Base-by-base conservation (phyloP, 345 rosid species). In the Eucalyptus marginata region DNA sequence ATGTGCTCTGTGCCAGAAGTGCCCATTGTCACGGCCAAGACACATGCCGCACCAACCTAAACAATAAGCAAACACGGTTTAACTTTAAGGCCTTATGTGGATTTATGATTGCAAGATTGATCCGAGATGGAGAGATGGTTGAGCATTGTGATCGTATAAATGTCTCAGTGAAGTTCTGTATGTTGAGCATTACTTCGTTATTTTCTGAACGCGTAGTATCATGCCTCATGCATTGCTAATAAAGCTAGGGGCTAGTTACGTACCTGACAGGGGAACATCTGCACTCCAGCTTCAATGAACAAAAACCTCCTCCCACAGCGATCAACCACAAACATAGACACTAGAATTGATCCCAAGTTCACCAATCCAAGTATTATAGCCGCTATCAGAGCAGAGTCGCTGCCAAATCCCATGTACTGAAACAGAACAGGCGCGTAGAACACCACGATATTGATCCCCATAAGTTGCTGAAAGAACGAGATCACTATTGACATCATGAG, bases 401-500 rank as follows among this genome's bases (percentile, higher is more conserved):
- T 94, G 49, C 98, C 97, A 46, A 96, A 95, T 9, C 98, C 97
- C 27, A 96, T 93, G 8, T 99, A 93, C 80, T 95, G 94, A 90
- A 96, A 96, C 8, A 96, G 89, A 47, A 93, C 94, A 13, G 99
- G 99, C 2, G 97, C 99, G 24, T 95, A 97, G 87, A 97, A 97
- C 17, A 95, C 99, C 52, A 96, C 93, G 33, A 96, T 90, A 88
- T 93, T 95, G 46, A 96, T 95, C 84, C 98, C 99, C 1, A 96
- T 97, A 13, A 97, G 87, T 90, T 96, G 97, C 85, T 95, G 97
- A 47, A 97, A 97, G 90, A 95, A 94, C 2, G 96, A 96, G 71
- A 96, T 93, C 12, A 92, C 95, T 80, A 96, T 89, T 7, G 98
- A 88, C 95, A 96, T 94, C 52, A 96, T 94, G 17, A 96, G 91